Percentiles rank a stretch among this genome's conserved stretches.
Evolutionary conservation across 2,329 filamentous ascomycete species (phyloP).

Genomic region (Gnomoniopsis smithogilvyi): DNA sequence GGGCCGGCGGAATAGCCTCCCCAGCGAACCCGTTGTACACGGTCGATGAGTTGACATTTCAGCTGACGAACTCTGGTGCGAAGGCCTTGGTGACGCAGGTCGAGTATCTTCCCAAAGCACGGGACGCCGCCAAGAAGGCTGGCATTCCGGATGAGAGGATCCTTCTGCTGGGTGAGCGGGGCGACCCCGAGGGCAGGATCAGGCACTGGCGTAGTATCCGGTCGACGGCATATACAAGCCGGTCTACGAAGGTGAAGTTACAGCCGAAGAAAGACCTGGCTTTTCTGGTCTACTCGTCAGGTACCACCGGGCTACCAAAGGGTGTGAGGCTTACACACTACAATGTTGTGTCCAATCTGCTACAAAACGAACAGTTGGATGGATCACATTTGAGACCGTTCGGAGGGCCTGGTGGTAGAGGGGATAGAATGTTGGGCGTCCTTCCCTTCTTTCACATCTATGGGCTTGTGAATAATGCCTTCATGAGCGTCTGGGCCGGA

Average conservation of each 20-base stretch:
- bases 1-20: conserved; percentile 79
- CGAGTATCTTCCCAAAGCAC: conserved; percentile 60
- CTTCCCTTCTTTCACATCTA: conserved; percentile 93
- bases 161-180: conserved; percentile 69
- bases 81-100: conserved; percentile 74
- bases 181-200: conserved; percentile 54
- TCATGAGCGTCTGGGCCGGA: conserved; percentile 64
- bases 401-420: conserved; percentile 56
- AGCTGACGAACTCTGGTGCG: conserved; percentile 75
- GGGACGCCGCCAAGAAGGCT: conserved; percentile 64
- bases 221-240: conserved; percentile 57
- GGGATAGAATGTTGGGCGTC: conserved; percentile 74
- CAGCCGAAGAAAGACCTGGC: conserved; percentile 71
- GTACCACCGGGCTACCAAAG: conserved; percentile 88
- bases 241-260: conserved; percentile 56
- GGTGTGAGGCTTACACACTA: conserved; percentile 82
- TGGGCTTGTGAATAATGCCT: conserved; percentile 70
- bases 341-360: conserved; percentile 76
- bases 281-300: conserved; percentile 84
- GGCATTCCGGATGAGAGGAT: conserved; percentile 71
- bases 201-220: conserved; percentile 73
- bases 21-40: conserved; percentile 89
- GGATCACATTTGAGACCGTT: conserved; percentile 52
- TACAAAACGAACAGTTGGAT: conserved; percentile 55
- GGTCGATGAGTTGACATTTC: conserved; percentile 76